Percentiles rank a stretch among this genome's conserved stretches.
Conservation (phyloP, 352 stramenopile species). For the Globisporangium irregulare region DNA sequence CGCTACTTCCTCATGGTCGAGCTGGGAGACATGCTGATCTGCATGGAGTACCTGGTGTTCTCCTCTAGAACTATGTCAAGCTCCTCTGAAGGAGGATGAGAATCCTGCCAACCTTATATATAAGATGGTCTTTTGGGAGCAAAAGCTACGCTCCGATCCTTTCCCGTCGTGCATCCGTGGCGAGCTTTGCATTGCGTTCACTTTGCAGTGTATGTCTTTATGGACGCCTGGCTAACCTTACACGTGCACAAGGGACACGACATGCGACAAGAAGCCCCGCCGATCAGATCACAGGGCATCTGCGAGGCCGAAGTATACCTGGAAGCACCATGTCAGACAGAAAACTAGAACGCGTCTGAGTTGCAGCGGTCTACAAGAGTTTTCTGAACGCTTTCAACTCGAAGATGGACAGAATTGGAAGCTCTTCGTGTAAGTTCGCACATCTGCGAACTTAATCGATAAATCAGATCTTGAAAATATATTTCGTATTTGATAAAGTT, state of each 20-base stretch:
- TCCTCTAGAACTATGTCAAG: background rate
- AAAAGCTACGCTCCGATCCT: too few relatives aligned
- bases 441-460: background rate
- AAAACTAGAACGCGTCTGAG: background rate
- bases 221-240: background rate
- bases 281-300: background rate
- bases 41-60: background rate
- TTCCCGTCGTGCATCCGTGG: too few relatives aligned
- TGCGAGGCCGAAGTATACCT: background rate
- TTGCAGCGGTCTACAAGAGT: background rate
- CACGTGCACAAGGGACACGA: background rate
- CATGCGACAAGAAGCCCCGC: background rate
- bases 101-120: background rate
- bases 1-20: background rate
- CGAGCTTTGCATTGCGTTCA: background rate
- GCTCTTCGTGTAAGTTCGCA: background rate
- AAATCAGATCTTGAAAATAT: background rate
- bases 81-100: background rate
- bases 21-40: background rate
- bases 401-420: background rate
- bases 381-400: background rate
- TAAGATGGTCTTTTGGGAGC: background rate
- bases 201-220: background rate
- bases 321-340: background rate
- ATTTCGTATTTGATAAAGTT: background rate